A percentile compares a stretch with the other conserved stretches of the same genome.
Evolutionary conservation across 163 green algal genomes (phyloP).

Genomic region (Smithsoniella earleae): DNA sequence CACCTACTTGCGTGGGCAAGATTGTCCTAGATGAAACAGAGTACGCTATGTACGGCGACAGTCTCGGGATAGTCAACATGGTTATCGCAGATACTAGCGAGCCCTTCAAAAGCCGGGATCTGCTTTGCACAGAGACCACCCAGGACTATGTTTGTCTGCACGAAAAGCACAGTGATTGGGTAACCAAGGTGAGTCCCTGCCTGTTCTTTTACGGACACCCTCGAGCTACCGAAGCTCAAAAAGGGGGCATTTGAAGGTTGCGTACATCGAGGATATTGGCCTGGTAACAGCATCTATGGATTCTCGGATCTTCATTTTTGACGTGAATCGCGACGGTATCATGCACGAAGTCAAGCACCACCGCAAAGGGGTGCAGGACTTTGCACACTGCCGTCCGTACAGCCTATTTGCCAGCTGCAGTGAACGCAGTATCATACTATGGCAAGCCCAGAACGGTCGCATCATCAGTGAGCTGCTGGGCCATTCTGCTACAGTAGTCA

Average conservation of each 20-base stretch:
- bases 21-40: constrained; percentile 38
- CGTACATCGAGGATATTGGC: constrained; percentile 58
- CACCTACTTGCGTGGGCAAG: constrained; percentile 46
- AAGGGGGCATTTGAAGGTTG: constrained; percentile 39
- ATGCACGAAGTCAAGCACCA: constrained; percentile 57
- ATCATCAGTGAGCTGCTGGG: constrained; percentile 63
- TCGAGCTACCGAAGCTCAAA: too few relatives aligned
- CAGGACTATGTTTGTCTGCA: constrained; percentile 39
- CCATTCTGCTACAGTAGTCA: constrained; percentile 54
- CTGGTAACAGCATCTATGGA: constrained; percentile 66
- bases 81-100: constrained; percentile 44
- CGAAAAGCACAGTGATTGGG: constrained; percentile 61
- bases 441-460: constrained; percentile 57
- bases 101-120: constrained; percentile 35
- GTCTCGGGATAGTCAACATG: constrained; percentile 50
- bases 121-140: constrained; percentile 45
- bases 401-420: constrained; percentile 63
- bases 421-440: constrained; percentile 69
- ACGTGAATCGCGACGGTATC: constrained; percentile 45
- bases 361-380: constrained; percentile 56
- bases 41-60: constrained; percentile 57
- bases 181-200: constrained; percentile 49
- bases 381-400: constrained; percentile 61
- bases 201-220: too few relatives aligned
- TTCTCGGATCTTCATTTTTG: constrained; percentile 52